Evolutionary conservation across 345 rosid species (phyloP), one percentile per base, ranked within the genome.

Genomic region (Geranium rotundifolium): DNA sequence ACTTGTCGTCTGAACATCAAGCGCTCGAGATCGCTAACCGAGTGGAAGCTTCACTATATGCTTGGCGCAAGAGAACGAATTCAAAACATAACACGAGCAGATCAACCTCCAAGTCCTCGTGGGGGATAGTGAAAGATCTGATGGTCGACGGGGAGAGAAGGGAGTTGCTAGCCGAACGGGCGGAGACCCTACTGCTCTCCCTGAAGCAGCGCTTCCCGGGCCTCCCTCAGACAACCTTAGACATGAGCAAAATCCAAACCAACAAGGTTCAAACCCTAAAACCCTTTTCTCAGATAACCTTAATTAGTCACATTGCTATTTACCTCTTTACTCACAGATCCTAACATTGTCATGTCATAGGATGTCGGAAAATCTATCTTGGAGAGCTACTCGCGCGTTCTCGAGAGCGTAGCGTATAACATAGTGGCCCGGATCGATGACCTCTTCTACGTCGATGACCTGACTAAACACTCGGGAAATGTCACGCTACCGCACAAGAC

Each of bases 191-290:
- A 68, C 75, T 93, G 56, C 75, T 93, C 70, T 83, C 88, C 75
- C 67, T 93, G 75, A 93, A 88, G 82, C 99, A 85, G 67, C 76
- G 88, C 73, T 90, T 88, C 73, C 95, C 96, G 0, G 92, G 92
- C 60, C 90, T 93, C 39, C 95, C 99, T 31, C 99, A 93, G 71
- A 93, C 99, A 34, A 73, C 89, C 59, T 73, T 90, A 63, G 97
- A 95, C 79, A 90, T 81, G 92, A 88, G 90, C 88, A 93, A 93
- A 79, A 90, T 93, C 78, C 97, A 90, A 76, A 83, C 65, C 81
- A 93, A 90, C 81, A 93, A 81, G 95, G 95, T 84, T 73, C 41
- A 8, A 34, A 1, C 6, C 10, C 41, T 8, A 34, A 34, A 34
- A 5, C 41, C 27, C 27, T 23, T 23, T 23, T 23, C 27, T 23